A percentile compares a stretch with the other conserved stretches of the same genome.
Evolutionary conservation across 2,329 filamentous ascomycete genomes (phyloP).

Genomic region (Neonectria sp.): DNA sequence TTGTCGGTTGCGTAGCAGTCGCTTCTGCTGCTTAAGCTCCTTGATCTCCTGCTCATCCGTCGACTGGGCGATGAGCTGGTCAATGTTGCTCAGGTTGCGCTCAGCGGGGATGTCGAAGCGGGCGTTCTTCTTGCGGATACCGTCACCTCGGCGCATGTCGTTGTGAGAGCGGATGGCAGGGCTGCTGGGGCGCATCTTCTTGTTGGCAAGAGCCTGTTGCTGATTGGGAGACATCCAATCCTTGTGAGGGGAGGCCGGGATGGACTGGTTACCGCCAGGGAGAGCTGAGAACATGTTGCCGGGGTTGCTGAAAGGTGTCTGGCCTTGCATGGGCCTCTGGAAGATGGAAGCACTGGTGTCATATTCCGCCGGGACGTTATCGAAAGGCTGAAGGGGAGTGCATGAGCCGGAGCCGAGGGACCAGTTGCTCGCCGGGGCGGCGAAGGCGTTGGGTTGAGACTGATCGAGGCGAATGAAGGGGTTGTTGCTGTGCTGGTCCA

Average conservation of each 20-base stretch:
- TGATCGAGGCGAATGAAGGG: conserved; percentile 78
- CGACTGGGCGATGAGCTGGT: conserved; percentile 89
- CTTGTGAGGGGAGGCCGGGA: conserved; percentile 71
- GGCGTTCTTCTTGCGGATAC: conserved; percentile 98
- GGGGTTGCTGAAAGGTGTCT: conserved; percentile 70
- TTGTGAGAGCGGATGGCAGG: conserved; percentile 82
- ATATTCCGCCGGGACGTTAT: conserved; percentile 70
- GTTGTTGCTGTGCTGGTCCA: conserved; percentile 71
- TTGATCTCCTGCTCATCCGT: conserved; percentile 95
- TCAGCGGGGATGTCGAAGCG: conserved; percentile 97
- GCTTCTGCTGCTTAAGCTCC: conserved; percentile 98
- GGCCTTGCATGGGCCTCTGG: conserved; percentile 66
- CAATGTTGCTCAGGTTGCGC: conserved; percentile 94
- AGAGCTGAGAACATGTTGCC: conserved; percentile 69
- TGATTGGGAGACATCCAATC: conserved; percentile 66
- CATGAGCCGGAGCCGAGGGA: conserved; percentile 78
- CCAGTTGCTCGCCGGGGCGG: conserved; percentile 68
- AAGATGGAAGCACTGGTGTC: conserved; percentile 69
- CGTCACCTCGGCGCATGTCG: conserved; percentile 83
- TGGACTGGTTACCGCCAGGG: conserved; percentile 63
- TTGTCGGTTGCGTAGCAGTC: conserved; percentile 93
- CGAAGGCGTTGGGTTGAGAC: conserved; percentile 60
- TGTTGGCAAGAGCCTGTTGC: conserved; percentile 63
- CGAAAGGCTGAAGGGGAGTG: conserved; percentile 80
- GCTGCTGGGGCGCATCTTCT: conserved; percentile 77